Base-by-base conservation (phyloP, 768 basidiomycete genomes). In the Tylopilus intermedius region DNA sequence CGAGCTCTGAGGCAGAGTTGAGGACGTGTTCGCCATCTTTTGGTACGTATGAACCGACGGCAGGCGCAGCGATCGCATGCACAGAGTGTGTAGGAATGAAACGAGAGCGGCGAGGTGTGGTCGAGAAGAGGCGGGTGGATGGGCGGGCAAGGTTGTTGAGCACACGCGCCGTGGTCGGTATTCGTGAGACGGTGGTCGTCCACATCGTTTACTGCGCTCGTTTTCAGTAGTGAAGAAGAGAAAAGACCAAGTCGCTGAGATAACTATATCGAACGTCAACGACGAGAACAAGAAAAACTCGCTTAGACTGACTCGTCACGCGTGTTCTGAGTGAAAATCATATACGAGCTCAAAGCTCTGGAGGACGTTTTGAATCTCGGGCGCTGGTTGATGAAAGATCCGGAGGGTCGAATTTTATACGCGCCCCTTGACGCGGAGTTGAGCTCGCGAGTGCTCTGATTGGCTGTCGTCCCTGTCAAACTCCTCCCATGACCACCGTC, bases 1-100 rank as follows among this genome's bases (percentile, higher is more conserved):
- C 96, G 54, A 98, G 78, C 63, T 95, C 95, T 4, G 94, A 96
- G 6, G 96, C 91, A 0, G 94, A 94, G 68, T 85, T 94, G 67
- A 96, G 81, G 55, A 90, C 87, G 59, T 85, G 83, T 62, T 89
- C 85, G 29, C 68, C 67, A 44, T 84, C 79, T 58, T 84, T 82
- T 43, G 79, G 80, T 27, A 63, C 68, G 64, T 85, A 89, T 15
- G 80, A 77, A 50, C 87, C 87, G 14, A 90, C 86, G 5, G 86
- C 87, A 41, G 86, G 86, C 13, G 81, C 82, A 37, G 88, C 88
- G 51, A 88, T 77, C 15, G 88, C 87, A 55, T 78, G 78, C 53
- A 81, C 67, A 53, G 78, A 73, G 50, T 71, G 74, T 15, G 84
- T 79, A 40, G 81, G 78, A 5, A 69, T 64, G 43, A 78, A 71